These are phyloP conservation scores for Scutellaria minor DNA, from an alignment of 257 asterid genomes.

Conservation along the genomic window DNA sequence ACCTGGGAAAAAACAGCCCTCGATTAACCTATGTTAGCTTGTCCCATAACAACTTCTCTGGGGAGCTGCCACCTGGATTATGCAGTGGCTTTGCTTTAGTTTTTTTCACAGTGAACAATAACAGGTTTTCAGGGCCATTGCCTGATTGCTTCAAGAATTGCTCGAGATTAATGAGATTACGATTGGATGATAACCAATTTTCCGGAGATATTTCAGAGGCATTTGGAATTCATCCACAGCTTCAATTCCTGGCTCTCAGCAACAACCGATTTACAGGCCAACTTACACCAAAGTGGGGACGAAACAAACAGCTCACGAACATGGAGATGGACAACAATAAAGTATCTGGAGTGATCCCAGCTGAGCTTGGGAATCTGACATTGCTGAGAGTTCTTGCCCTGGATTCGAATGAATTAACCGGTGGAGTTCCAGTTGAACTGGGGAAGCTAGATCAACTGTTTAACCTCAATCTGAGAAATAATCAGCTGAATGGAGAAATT, in stretches of 20 bases:
- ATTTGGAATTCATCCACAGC: constrained; percentile 66
- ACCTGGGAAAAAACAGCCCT: constrained; percentile 61
- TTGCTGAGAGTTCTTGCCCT: constrained; percentile 52
- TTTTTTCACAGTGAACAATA: constrained; percentile 56
- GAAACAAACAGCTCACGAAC: constrained; percentile 50
- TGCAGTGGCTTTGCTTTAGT: constrained; percentile 60
- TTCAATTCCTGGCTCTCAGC: constrained; percentile 55
- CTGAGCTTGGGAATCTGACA: constrained; percentile 63
- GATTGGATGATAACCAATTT: constrained; percentile 66
- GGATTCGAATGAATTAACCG: constrained; percentile 64
- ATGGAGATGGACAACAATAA: constrained; percentile 53
- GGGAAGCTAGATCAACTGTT: constrained; percentile 49
- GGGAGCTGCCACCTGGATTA: constrained; percentile 60
- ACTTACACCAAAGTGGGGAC: constrained; percentile 66
- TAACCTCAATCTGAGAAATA: constrained; percentile 59
- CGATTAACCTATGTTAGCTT: constrained; percentile 51
- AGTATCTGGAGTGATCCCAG: constrained; percentile 72
- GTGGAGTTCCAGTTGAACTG: constrained; percentile 60
- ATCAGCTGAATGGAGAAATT: constrained; percentile 63
- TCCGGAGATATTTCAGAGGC: constrained; percentile 65
- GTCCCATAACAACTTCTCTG: constrained; percentile 66
- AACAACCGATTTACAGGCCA: constrained; percentile 64
- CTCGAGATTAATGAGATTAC: constrained; percentile 48
- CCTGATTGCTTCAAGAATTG: constrained; percentile 77
- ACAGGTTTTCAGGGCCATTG: constrained; percentile 64